Conservation (phyloP, 805 yeast species). For the Grigorovia transvaalensis region DNA sequence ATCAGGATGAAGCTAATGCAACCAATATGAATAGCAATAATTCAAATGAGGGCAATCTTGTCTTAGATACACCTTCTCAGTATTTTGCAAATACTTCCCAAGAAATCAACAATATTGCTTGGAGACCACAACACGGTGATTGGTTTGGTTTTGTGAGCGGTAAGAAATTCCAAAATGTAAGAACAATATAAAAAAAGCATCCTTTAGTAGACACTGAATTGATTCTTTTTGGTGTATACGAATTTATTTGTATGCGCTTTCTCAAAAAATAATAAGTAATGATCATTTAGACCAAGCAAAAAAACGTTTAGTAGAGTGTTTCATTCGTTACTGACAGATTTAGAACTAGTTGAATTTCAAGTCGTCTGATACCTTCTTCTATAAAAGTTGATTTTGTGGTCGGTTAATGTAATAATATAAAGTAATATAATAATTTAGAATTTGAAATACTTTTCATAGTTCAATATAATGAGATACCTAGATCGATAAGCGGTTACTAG, state of each 20-base stretch:
- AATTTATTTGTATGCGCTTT: neutral
- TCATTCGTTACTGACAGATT: no score
- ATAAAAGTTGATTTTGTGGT: no score
- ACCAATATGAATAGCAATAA: neutral
- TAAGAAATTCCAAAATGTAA: slow-evolving; percentile 30
- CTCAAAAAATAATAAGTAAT: no score
- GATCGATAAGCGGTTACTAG: no score
- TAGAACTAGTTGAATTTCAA: no score
- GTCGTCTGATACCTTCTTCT: no score
- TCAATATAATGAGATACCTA: no score
- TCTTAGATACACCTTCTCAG: slow-evolving; percentile 27
- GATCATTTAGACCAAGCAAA: no score
- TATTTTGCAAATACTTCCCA: slow-evolving; percentile 47
- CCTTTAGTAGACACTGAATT: neutral
- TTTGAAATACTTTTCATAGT: no score
- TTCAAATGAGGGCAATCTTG: neutral
- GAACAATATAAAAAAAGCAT: slow-evolving; percentile 1
- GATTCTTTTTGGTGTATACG: neutral
- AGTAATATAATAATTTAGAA: no score
- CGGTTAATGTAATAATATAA: no score
- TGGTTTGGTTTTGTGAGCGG: slow-evolving; percentile 59
- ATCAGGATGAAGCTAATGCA: neutral
- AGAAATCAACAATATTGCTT: slow-evolving; percentile 69
- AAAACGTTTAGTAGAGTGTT: no score
- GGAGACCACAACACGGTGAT: slow-evolving; percentile 54